These are phyloP conservation scores for Ophiostoma novo-ulmi DNA, from an alignment of 2,329 filamentous ascomycete genomes.

Conservation along the genomic window DNA sequence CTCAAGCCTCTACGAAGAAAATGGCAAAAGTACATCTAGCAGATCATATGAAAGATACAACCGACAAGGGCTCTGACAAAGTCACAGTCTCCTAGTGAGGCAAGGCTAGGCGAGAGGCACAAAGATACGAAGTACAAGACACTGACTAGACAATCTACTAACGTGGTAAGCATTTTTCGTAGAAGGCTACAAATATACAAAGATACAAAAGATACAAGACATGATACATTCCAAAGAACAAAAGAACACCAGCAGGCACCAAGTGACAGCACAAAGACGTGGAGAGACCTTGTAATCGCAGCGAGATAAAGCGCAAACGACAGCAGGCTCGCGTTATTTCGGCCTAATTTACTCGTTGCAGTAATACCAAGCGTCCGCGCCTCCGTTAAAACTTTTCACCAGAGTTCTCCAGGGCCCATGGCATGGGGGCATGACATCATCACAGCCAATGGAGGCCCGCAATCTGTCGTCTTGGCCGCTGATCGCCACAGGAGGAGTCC, in stretches of 20 bases:
- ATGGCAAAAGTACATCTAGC: background rate
- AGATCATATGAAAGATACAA: background rate
- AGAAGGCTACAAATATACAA: background rate
- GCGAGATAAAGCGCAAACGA: background rate
- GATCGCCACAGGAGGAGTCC: conserved; percentile 6
- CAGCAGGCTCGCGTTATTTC: conserved; percentile 13
- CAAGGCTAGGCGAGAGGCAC: conserved; percentile 2
- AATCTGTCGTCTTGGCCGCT: conserved; percentile 8
- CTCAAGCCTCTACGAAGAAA: background rate
- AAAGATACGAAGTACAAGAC: background rate
- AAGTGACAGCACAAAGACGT: background rate
- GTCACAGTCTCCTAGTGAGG: background rate
- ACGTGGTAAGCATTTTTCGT: too few species aligned
- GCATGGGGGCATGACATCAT: conserved; percentile 15
- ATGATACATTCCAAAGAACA: background rate
- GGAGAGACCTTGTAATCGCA: background rate
- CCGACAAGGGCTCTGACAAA: conserved; percentile 2
- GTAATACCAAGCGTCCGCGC: conserved; percentile 17
- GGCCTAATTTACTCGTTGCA: conserved; percentile 18
- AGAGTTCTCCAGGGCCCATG: background rate
- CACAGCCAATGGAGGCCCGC: background rate
- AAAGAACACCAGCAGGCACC: background rate
- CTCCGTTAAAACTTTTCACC: conserved; percentile 15
- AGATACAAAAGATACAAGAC: background rate
- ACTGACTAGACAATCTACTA: background rate